Base-by-base conservation (phyloP, 1,284 basidiomycete species). In the Ceratobasidium theobromae region DNA sequence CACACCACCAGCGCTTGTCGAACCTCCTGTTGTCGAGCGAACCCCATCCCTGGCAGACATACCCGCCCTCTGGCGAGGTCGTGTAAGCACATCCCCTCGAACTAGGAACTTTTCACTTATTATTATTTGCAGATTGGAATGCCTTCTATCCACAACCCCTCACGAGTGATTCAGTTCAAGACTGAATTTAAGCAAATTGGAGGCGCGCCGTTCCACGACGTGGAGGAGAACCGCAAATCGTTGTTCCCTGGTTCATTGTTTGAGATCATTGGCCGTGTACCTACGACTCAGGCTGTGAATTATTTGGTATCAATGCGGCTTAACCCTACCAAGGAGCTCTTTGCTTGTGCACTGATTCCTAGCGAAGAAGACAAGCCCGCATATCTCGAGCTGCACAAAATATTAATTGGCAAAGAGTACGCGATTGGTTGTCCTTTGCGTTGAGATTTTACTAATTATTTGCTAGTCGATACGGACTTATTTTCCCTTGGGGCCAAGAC, bases 261-360 rank as follows among this genome's bases (percentile, higher is more conserved):
- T 79, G 86, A 52, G 88, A 92, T 68, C 89, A 91, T 69, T 21
- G 93, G 93, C 1, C 86, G 93, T 51, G 91, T 95, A 0, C 86
- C 89, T 1, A 84, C 85, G 3, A 80, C 84, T n/a, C 85, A 82
- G 60, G 88, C 90, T 0, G 77, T 85, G 11, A 83, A 89, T 69
- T 95, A 90, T 75, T 78, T 95, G 30, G 79, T 87, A 8, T 86
- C 89, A 69, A 87, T 84, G 73, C 80, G 90, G 58, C 76, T 94
- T 75, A 91, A 88, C 70, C 78, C 86, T 0, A 76, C 83, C n/a
- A 91, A 89, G 73, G 92, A 95, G 73, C 80, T 95, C 4, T 80
- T 93, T 54, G 87, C 87, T 0, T 89, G 87, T 27, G 86, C 84
- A 1, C 87, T 94, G 70, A 81, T 81, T 1, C 82, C 89, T 0